Base-by-base conservation (phyloP, 148 eudicot genomes). In the Rhododendron williamsianum region DNA sequence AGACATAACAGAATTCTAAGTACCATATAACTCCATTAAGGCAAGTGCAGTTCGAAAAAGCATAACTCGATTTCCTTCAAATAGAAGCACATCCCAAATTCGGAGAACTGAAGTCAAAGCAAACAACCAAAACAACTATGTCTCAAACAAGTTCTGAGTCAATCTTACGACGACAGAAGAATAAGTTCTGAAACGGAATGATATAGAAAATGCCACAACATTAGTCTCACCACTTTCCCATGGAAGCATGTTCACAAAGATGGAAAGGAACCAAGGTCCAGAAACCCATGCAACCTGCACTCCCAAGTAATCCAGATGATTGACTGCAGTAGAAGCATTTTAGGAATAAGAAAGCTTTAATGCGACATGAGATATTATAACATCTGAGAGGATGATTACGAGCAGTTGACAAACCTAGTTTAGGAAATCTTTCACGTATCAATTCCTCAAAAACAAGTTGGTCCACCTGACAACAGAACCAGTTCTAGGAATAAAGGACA, bases 51-150 rank as follows among this genome's bases (percentile, higher is more conserved):
- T 92, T 81, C 99, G 99, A 78, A 95, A 96, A 73, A 96, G 89
- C 99, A 96, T 96, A 80, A 95, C 94, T 85, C 99, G 99, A 73
- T 93, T 96, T 87, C 99, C 99, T 91, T 96, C 97, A 89, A 88
- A 96, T 27, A 96, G 91, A 86, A 96, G 86, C 81, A 96, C 99
- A 90, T 96, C 99, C 99, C 99, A 96, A 79, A 96, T 92, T 76
- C 98, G 95, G 82, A 96, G 91, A 90, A 96, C 99, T 96, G 91
- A 74, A 89, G 83, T 35, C 27, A 87, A 52, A 86, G 67, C 85
- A 33, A 86, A 78, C 67, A 13, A 67, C 58, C 23, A 77, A 27
- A 54, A 69, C 13, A 36, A n/a, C 4, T 41, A 76, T 9, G 63
- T 23, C 72, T 12, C 43, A 73, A n/a, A 58, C 80, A 52, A 46